Percentiles rank a stretch among this genome's conserved stretches.
Conservation (phyloP, 352 stramenopile species). For the Albugo laibachii region DNA sequence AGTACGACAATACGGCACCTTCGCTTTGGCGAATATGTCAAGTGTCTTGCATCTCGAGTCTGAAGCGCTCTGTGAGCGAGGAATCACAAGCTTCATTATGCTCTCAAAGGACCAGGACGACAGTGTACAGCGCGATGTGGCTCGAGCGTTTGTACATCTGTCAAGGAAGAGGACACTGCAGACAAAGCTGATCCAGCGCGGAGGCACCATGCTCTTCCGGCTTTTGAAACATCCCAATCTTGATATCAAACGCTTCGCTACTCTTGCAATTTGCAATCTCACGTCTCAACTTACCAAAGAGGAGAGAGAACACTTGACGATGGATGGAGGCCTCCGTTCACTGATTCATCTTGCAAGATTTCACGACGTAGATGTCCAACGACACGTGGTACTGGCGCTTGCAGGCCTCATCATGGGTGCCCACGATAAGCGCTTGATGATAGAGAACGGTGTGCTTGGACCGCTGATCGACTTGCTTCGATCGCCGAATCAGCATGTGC, state of each 20-base stretch:
- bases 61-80: slow-evolving; percentile 78
- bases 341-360: slow-evolving; percentile 89
- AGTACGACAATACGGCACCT: slow-evolving; percentile 83
- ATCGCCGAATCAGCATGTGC: slow-evolving; percentile 87
- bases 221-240: slow-evolving; percentile 86
- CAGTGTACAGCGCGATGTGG: slow-evolving; percentile 85
- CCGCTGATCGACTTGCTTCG: slow-evolving; percentile 84
- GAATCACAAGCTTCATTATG: slow-evolving; percentile 55
- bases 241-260: slow-evolving; percentile 86
- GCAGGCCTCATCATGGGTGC: slow-evolving; percentile 82
- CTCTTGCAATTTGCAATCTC: slow-evolving; percentile 90
- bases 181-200: slow-evolving; percentile 63
- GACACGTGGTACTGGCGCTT: slow-evolving; percentile 83
- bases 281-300: slow-evolving; percentile 25
- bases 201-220: slow-evolving; percentile 77
- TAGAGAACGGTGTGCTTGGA: slow-evolving; percentile 83
- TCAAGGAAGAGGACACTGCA: slow-evolving; percentile 74
- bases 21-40: slow-evolving; percentile 86
- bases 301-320: slow-evolving; percentile 81
- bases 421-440: slow-evolving; percentile 84
- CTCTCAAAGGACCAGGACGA: slow-evolving; percentile 66
- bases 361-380: slow-evolving; percentile 90
- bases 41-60: slow-evolving; percentile 80
- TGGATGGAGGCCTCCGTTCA: slow-evolving; percentile 78
- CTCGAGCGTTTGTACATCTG: slow-evolving; percentile 82